A percentile compares a stretch with the other conserved stretches of the same genome.
These are phyloP conservation scores for Coriolopsis trogii DNA, from an alignment of 1,284 basidiomycete species.

Conservation along the genomic window DNA sequence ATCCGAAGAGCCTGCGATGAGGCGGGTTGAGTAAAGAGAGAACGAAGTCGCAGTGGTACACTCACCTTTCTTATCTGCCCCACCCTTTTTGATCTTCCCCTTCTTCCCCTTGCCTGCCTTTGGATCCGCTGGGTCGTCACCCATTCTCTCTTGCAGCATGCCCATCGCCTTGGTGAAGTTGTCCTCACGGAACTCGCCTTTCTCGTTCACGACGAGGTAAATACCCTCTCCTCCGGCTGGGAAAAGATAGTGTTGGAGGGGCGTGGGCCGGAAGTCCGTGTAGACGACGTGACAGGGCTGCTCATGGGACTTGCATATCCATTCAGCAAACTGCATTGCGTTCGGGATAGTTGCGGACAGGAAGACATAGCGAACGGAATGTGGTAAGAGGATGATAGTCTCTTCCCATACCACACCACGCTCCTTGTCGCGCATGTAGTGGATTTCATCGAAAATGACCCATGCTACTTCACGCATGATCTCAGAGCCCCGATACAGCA, in stretches of 20 bases:
- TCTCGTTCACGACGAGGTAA: constrained; percentile 97
- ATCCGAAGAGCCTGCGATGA: constrained; percentile 76
- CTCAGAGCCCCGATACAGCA: constrained; percentile 98
- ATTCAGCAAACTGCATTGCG: constrained; percentile 99
- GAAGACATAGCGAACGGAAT: constrained; percentile 97
- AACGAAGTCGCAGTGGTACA: neutral
- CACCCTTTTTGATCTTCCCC: constrained; percentile 89
- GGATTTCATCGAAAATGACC: constrained; percentile 99
- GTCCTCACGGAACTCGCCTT: constrained; percentile 95
- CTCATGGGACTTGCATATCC: constrained; percentile 97
- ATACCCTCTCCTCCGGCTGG: constrained; percentile 97
- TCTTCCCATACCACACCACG: constrained; percentile 89
- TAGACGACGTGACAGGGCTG: constrained; percentile 99
- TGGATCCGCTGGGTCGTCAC: constrained; percentile 93
- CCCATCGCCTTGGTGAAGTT: constrained; percentile 99
- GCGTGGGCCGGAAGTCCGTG: constrained; percentile 98
- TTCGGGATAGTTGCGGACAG: constrained; percentile 99
- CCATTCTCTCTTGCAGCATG: constrained; percentile 80
- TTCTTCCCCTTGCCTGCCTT: constrained; percentile 82
- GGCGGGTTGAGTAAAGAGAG: neutral
- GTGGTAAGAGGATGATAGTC: constrained; percentile 96
- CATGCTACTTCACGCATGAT: constrained; percentile 99
- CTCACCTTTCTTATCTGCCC: constrained; percentile 86
- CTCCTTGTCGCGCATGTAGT: constrained; percentile 99
- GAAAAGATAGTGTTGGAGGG: constrained; percentile 98